Base-by-base conservation (phyloP, 768 basidiomycete genomes). In the Tricholoma saponaceum region DNA sequence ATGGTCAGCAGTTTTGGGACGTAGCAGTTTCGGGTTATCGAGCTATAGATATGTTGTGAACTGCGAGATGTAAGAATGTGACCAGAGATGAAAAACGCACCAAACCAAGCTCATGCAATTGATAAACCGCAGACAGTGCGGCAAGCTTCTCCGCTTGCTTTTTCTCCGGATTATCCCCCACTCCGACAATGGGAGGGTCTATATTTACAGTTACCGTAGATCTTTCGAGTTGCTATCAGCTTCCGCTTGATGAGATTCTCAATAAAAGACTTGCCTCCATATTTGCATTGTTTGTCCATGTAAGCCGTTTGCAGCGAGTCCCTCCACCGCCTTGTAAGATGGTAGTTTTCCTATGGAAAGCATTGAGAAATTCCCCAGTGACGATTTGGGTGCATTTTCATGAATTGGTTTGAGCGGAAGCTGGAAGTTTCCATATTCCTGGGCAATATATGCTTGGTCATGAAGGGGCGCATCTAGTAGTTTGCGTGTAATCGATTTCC, bases 91-190 rank as follows among this genome's bases (percentile, higher is more conserved):
- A 33, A 35, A 47, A 25, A 80, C 89, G 58, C 69, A 95, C 92
- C 49, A 91, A 65, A 25, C 84, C 85, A 20, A 76, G 67, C 16
- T 72, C 71, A 41, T 86, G 79, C 18, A 95, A 67, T 64, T 95
- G 90, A 66, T 88, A 82, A 32, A 89, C 70, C 6, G 86, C 87
- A 44, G 86, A 86, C 23, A 93, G 72, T 1, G 87, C 86, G 5
- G 92, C 90, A n/a, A 94, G 74, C 67, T 80, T 80, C 62, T 88
- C 83, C 0, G 93, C 86, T 20, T 86, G 79, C 62, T 85, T 86
- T 69, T 78, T 85, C 13, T 72, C 75, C 4, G 68, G 10, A 47
- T 77, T 72, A 69, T 92, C 87, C 6, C 90, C 92, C 2, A 86
- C 69, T 7, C 83, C 91, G 55, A 79, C 64, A 32, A 91, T 67